Evolutionary conservation across 164 flowering plant genomes (phyloP).

Genomic region (Litsea cubeba): DNA sequence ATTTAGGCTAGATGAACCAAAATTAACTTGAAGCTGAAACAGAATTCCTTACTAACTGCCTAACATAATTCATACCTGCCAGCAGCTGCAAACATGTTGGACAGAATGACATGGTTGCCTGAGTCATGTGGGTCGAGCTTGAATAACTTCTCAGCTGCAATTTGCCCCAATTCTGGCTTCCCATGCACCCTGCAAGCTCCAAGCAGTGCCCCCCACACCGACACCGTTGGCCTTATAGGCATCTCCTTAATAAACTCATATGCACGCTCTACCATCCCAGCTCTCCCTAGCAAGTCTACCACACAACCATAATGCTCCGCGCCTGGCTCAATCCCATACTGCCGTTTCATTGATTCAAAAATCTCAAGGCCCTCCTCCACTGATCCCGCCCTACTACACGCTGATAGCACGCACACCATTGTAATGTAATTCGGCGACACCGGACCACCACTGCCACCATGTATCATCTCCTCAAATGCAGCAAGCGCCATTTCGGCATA

Average conservation of each 20-base stretch:
- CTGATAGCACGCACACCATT: slow-evolving; percentile 61
- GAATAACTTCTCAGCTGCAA: slow-evolving; percentile 69
- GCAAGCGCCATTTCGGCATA: slow-evolving; percentile 54
- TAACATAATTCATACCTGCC: slow-evolving; percentile 40
- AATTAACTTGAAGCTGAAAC: too few species aligned
- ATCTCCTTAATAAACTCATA: slow-evolving; percentile 54
- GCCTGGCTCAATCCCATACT: slow-evolving; percentile 59
- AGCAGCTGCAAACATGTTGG: slow-evolving; percentile 73
- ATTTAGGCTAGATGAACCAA: too few species aligned
- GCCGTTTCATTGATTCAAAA: slow-evolving; percentile 60
- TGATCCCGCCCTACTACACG: slow-evolving; percentile 72
- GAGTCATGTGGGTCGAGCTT: slow-evolving; percentile 79
- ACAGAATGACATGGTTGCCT: slow-evolving; percentile 79
- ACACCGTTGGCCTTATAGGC: slow-evolving; percentile 58
- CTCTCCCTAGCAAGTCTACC: slow-evolving; percentile 79
- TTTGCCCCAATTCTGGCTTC: slow-evolving; percentile 55
- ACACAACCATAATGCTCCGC: slow-evolving; percentile 84
- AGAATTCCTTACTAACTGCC: too few species aligned
- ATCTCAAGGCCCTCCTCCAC: slow-evolving; percentile 58
- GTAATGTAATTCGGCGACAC: slow-evolving; percentile 65
- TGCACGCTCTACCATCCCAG: slow-evolving; percentile 73
- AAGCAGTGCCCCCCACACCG: slow-evolving; percentile 88
- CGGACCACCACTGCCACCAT: slow-evolving; percentile 1
- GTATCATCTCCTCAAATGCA: slow-evolving; percentile 52
- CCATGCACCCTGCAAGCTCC: slow-evolving; percentile 68